Conservation (phyloP, 257 asterid species). For the Forsythia viridissima region DNA sequence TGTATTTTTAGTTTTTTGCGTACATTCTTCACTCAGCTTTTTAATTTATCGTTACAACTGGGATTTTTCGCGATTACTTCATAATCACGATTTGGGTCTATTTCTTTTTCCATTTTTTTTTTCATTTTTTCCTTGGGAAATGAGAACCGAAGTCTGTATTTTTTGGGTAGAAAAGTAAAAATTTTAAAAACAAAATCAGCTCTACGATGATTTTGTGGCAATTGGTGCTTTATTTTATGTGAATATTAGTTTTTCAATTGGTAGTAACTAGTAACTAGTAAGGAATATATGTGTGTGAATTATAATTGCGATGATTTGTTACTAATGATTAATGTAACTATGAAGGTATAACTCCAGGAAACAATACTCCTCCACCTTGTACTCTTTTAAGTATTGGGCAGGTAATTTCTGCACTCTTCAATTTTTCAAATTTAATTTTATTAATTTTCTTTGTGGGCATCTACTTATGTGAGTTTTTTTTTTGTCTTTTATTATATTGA, state of each 20-base stretch:
- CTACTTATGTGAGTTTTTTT: not conserved
- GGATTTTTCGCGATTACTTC: not conserved
- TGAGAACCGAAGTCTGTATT: slow-evolving; percentile 6
- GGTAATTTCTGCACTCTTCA: slow-evolving; percentile 29
- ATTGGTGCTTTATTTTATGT: not conserved
- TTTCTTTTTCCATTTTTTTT: too few relatives aligned
- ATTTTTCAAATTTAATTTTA: not conserved
- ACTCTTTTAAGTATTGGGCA: slow-evolving; percentile 59
- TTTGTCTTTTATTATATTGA: not conserved
- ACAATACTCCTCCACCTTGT: slow-evolving; percentile 51
- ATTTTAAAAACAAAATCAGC: not conserved
- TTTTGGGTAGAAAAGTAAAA: not conserved
- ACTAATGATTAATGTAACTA: slow-evolving; percentile 9
- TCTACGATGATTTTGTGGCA: not conserved
- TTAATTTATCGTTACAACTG: not conserved
- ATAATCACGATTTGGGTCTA: not conserved
- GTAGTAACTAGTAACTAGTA: not conserved
- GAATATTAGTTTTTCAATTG: not conserved
- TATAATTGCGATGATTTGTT: not conserved
- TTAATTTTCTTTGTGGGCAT: not conserved
- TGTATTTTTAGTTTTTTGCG: not conserved
- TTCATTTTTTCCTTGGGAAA: not conserved
- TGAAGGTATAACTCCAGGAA: slow-evolving; percentile 46
- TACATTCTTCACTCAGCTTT: not conserved
- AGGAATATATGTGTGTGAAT: not conserved